phyloP scores from a whole-genome alignment of 2,329 filamentous ascomycete species.

The Alternaria novae-zelandiae region DNA sequence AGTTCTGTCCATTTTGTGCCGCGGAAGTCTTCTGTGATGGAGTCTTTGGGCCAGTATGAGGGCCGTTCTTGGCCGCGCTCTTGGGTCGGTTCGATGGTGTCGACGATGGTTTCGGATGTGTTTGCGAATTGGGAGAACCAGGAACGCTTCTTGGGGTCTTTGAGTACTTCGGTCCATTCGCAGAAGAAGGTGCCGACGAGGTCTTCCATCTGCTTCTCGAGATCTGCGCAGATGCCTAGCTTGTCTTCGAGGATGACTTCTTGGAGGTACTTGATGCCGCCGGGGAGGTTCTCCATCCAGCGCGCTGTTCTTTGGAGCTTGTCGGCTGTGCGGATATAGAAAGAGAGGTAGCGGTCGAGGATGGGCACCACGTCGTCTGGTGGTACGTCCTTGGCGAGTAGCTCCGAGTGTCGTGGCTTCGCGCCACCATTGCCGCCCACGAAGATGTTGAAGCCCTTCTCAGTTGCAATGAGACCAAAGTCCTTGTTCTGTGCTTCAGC shows the following conservation, averaged over 20 bases:
- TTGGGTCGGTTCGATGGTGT: constrained; percentile 71
- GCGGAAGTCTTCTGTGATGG: constrained; percentile 74
- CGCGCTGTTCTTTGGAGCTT: constrained; percentile 86
- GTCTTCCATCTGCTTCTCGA: constrained; percentile 87
- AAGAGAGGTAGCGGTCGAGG: constrained; percentile 86
- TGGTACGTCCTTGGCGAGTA: constrained; percentile 85
- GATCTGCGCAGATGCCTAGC: constrained; percentile 80
- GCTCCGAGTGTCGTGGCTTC: constrained; percentile 79
- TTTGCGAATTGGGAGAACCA: constrained; percentile 86
- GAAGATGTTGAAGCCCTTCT: constrained; percentile 93
- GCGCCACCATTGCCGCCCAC: constrained; percentile 89
- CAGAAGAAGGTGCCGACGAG: constrained; percentile 86
- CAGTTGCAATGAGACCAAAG: constrained; percentile 89
- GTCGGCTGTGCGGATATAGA: constrained; percentile 93
- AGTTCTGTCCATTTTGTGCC: constrained; percentile 70
- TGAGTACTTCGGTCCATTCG: constrained; percentile 87
- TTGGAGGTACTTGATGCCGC: constrained; percentile 81
- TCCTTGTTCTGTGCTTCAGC: constrained; percentile 94
- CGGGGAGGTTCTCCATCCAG: constrained; percentile 84
- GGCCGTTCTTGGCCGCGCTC: constrained; percentile 79
- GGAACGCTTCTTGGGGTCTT: constrained; percentile 68
- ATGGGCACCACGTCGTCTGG: constrained; percentile 83
- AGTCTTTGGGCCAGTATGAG: constrained; percentile 76
- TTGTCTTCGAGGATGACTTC: constrained; percentile 85
- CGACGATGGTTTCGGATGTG: constrained; percentile 69